phyloP scores from a whole-genome alignment of 2,329 filamentous ascomycete species.

The Talaromyces sp. region DNA sequence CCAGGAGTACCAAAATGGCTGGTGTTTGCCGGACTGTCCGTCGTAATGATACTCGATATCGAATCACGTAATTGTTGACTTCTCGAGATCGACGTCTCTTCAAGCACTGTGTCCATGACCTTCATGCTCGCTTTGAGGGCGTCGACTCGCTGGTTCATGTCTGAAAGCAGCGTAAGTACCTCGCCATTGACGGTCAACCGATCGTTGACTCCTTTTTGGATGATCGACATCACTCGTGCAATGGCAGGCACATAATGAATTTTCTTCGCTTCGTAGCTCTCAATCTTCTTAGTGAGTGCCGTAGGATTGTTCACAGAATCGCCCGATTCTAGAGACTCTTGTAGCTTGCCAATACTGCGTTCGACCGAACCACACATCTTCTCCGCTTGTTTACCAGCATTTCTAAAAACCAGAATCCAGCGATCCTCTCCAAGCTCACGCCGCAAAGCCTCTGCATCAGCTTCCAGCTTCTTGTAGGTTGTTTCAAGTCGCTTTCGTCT shows the following conservation, averaged over 20 bases:
- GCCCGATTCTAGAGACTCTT: constrained; percentile 71
- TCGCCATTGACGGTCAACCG: constrained; percentile 96
- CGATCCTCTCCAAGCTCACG: constrained; percentile 92
- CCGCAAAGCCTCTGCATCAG: constrained; percentile 82
- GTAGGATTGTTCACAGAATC: constrained; percentile 70
- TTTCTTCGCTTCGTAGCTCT: constrained; percentile 93
- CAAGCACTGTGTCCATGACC: constrained; percentile 70
- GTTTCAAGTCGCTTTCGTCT: constrained; percentile 71
- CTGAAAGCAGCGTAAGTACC: constrained; percentile 78
- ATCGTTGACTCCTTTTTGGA: constrained; percentile 92
- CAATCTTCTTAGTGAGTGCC: constrained; percentile 74
- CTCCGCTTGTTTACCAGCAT: constrained; percentile 83
- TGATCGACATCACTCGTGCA: constrained; percentile 83
- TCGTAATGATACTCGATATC: constrained; percentile 85
- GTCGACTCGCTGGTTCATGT: constrained; percentile 80
- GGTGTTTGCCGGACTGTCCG: constrained; percentile 68
- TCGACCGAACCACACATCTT: constrained; percentile 98
- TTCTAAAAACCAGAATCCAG: constrained; percentile 93
- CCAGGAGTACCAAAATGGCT: constrained; percentile 70
- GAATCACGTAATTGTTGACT: constrained; percentile 83
- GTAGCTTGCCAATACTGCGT: constrained; percentile 76
- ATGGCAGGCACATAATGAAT: constrained; percentile 91
- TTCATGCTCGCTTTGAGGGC: constrained; percentile 71
- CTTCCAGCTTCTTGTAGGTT: constrained; percentile 84
- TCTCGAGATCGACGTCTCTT: constrained; percentile 62